Evolutionary conservation across 257 asterid species (phyloP), one percentile per base, ranked within the genome.

Genomic region (Penstemon davidsonii): DNA sequence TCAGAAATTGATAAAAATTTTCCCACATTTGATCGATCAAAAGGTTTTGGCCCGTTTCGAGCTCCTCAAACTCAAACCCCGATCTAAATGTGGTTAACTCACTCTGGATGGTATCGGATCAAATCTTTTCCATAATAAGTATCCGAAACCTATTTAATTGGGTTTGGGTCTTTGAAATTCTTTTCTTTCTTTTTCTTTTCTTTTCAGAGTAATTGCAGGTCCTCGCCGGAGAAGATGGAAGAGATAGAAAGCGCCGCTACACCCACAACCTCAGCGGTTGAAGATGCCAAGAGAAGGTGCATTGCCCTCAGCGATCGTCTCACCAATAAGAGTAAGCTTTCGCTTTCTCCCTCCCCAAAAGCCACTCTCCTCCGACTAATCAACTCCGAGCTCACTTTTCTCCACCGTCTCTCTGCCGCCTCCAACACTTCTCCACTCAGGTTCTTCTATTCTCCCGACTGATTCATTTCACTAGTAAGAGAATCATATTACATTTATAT

Each of bases 341-440:
- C 80, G 53, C 78, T 71, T 60, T 66, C 79, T 60, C 43, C 79
- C 70, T 64, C 86, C 36, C 61, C 76, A 18, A 83, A 79, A 65
- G 65, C 82, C 36, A 93, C 97, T 59, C 88, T 93, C 44, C 72
- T 79, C 5, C 84, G 95, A 55, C 72, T 86, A 60, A 81, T 88
- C 76, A 74, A 84, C 59, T 82, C 97, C 65, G 99, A 90, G 87
- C 92, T 85, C 75, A 70, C 84, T 73, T 93, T 88, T 75, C 96
- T 93, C 68, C 62, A 69, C 73, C 89, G 94, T 58, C 63, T 88
- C 53, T 72, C 84, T 79, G 70, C 77, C 70, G 46, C 78, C 51
- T 25, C 81, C 64, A 7, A 53, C 76, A 75, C 69, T 33, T 59
- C 85, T 36, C 68, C 95, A 41, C 70, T 69, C 71, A 84, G 91